Base-by-base conservation (phyloP, 139 green algal genomes). In the Micromonas pusilla region DNA sequence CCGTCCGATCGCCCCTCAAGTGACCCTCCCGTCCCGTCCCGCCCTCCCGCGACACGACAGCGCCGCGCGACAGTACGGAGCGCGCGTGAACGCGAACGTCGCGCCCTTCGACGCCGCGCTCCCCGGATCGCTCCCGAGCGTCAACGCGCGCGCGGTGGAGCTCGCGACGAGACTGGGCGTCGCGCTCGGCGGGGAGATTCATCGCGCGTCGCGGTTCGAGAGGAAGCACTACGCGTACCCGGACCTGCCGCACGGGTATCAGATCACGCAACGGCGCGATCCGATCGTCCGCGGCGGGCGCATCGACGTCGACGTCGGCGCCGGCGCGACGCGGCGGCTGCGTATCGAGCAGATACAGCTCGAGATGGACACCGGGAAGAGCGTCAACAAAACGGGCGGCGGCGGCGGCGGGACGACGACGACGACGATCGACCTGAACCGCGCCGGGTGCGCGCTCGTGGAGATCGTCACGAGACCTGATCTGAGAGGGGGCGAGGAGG, bases 321-420 rank as follows among this genome's bases (percentile, higher is more conserved):
- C n/a, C 32, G 54, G 39, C 25, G 72, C 2, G 13, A n/a, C 16
- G 39, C 13, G 26, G 72, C 16, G 21, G 16, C 32, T 80, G 52
- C 32, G 62, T 2, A 32, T 80, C 5, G 38, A 72, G 60, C 31
- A 60, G 26, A n/a, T 80, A 6, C 74, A 80, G 36, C 20, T 80
- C 19, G 74, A 80, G 33, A 72, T 73, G 74, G 74, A 80, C 38
- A 73, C 74, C 13, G 74, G 74, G 33, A 80, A 80, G 74, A 80
- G 31, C 57, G 33, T 28, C 26, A 25, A 57, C 9, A n/a, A n/a
- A n/a, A n/a, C 1, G 6, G 66, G 1, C 25, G 28, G 3, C 19
- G 65, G 13, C 2, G 66, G 25, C 28, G n/a, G 66, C 28, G 38
- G 23, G 23, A 52, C 16, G 30, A 52, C 5, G 6, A 26, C 30